Evolutionary conservation across 169 alveolate species (phyloP).

Genomic region (Eimeria necatrix): DNA sequence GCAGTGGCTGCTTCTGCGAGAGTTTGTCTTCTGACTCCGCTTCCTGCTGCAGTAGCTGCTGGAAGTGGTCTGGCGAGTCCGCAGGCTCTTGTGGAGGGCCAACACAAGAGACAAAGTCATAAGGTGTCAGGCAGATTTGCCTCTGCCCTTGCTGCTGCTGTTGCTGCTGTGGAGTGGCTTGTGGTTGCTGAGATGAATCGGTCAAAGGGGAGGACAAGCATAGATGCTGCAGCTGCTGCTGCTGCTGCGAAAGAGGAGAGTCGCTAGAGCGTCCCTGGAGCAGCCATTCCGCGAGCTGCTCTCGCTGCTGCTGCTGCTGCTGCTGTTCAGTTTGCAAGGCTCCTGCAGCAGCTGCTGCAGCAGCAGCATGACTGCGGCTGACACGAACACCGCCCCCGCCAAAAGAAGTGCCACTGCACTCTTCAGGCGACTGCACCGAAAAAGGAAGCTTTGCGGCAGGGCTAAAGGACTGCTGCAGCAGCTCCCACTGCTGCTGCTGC

Average conservation of each 20-base stretch:
- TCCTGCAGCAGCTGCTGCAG: neutral
- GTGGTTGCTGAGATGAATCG: neutral
- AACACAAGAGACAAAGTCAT: constrained; percentile 1
- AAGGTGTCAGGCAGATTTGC: neutral
- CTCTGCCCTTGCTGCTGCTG: neutral
- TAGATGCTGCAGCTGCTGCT: constrained; percentile 18
- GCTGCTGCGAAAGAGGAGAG: constrained; percentile 16
- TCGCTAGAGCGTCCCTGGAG: constrained; percentile 34
- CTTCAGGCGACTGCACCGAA: neutral
- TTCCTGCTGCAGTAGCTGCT: neutral
- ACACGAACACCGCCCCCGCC: constrained; percentile 22
- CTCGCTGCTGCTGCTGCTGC: constrained; percentile 12
- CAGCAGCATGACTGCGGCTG: constrained; percentile 24
- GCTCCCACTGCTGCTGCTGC: constrained; percentile 13
- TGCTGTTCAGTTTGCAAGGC: neutral
- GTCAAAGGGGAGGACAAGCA: neutral
- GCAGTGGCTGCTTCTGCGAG: neutral
- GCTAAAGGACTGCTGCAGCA: neutral
- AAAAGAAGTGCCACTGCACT: neutral
- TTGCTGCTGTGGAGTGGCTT: neutral
- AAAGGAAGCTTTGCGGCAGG: neutral
- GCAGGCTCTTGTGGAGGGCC: neutral
- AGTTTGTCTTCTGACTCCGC: neutral
- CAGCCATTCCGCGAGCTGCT: constrained; percentile 8
- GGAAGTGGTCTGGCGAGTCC: neutral